Evolutionary conservation across 1,284 basidiomycete genomes (phyloP).

Genomic region (Cystobasidium pallidum): DNA sequence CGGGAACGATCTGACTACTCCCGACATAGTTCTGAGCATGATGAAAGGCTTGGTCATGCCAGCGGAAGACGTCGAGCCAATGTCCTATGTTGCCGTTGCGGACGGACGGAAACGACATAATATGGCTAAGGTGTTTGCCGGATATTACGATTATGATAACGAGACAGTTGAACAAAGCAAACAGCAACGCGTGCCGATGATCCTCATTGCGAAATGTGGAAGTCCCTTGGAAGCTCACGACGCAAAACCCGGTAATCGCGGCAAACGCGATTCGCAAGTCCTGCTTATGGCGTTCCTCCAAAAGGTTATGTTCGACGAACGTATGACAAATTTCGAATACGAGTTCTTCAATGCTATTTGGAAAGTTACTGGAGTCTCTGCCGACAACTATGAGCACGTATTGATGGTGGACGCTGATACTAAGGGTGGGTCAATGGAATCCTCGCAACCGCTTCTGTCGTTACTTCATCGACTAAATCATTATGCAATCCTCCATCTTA

Average conservation of each 20-base stretch:
- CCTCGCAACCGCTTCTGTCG: background rate
- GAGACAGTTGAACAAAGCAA: conserved; percentile 88
- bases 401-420: conserved; percentile 61
- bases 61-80: conserved; percentile 83
- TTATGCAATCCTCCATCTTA: conserved; percentile 30
- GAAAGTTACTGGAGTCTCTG: conserved; percentile 59
- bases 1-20: conserved; percentile 82
- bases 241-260: conserved; percentile 94
- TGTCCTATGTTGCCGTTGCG: conserved; percentile 97
- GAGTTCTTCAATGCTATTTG: conserved; percentile 61
- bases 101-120: conserved; percentile 99
- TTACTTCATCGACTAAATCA: background rate
- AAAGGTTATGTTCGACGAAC: conserved; percentile 61
- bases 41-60: conserved; percentile 94
- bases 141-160: conserved; percentile 95
- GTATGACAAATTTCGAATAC: conserved; percentile 60
- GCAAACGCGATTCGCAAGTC: conserved; percentile 97
- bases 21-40: conserved; percentile 93
- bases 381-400: conserved; percentile 59
- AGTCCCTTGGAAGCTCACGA: conserved; percentile 87
- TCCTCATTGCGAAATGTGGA: conserved; percentile 90
- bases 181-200: conserved; percentile 94
- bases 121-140: conserved; percentile 98
- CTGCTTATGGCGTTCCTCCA: conserved; percentile 60
- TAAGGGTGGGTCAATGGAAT: conserved; percentile 63